phyloP scores from a whole-genome alignment of 345 rosid genomes.

The Nasturtium officinale region DNA sequence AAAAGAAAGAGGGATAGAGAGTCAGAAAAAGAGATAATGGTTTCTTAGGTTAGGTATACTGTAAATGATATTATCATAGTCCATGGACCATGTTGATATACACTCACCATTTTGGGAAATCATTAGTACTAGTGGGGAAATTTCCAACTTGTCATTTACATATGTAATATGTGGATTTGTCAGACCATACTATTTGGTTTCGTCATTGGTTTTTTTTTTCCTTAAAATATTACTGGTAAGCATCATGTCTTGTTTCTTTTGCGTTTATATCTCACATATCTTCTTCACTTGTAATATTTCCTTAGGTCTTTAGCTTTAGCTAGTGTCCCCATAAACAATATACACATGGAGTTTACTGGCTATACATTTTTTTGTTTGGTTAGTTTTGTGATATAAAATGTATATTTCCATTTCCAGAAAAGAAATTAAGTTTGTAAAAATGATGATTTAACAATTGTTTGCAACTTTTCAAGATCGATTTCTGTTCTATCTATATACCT shows the following conservation, averaged over 20 bases:
- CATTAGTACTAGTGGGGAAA: conserved; percentile 14
- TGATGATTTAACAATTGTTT: not conserved
- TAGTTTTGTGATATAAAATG: not conserved
- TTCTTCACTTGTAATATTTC: not conserved
- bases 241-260: not conserved
- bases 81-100: conserved; percentile 7
- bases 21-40: conserved; percentile 27
- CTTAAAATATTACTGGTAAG: no score
- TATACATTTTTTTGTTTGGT: not conserved
- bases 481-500: not conserved
- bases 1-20: not conserved
- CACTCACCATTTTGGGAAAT: conserved; percentile 11
- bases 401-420: not conserved
- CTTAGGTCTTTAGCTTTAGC: not conserved
- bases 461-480: not conserved
- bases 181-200: not conserved
- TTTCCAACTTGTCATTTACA: conserved; percentile 11
- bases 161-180: conserved; percentile 11
- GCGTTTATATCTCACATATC: not conserved
- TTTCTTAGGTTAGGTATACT: conserved; percentile 42
- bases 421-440: not conserved
- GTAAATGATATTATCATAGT: conserved; percentile 21
- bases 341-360: not conserved
- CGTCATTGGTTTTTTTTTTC: no score
- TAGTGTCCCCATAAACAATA: not conserved